A percentile compares a stretch with the other conserved stretches of the same genome.
phyloP scores from a whole-genome alignment of 257 asterid genomes.

The Ocimum tenuiflorum region DNA sequence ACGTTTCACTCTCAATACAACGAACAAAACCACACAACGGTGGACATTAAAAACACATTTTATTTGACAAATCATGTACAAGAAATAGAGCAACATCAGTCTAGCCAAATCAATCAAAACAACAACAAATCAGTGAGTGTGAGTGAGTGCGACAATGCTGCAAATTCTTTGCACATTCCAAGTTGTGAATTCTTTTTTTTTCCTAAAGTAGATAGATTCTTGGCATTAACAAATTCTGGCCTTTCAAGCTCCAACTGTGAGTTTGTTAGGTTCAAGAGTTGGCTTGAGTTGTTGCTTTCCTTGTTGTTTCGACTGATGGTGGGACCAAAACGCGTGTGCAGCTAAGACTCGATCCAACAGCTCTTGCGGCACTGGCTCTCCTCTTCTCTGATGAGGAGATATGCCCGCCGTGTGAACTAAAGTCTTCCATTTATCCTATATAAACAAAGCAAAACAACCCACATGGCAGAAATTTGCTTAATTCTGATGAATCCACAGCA shows the following conservation, averaged over 20 bases:
- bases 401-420: conserved; percentile 89
- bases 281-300: conserved; percentile 38
- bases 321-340: conserved; percentile 74
- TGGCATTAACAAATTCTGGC: conserved; percentile 9
- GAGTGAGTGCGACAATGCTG: conserved; percentile 19
- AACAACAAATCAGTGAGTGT: conserved; percentile 41
- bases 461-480: conserved; percentile 4
- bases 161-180: conserved; percentile 33
- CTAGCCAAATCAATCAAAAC: conserved; percentile 18
- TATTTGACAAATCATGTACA: conserved; percentile 28
- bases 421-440: conserved; percentile 92
- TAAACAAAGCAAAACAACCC: conserved; percentile 10
- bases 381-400: conserved; percentile 84
- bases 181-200: conserved; percentile 2
- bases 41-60: conserved; percentile 1
- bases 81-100: conserved; percentile 20
- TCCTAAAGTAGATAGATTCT: conserved; percentile 20
- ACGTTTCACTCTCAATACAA: too few species aligned
- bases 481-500: conserved; percentile 5
- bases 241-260: conserved; percentile 32
- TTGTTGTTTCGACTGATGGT: conserved; percentile 56
- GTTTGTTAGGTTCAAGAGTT: conserved; percentile 23
- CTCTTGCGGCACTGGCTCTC: conserved; percentile 90
- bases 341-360: conserved; percentile 64
- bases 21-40: too few species aligned